Percentiles rank a stretch among this genome's conserved stretches.
These are phyloP conservation scores for Myxozyma neglecta DNA, from an alignment of 805 yeast genomes.

Conservation along the genomic window DNA sequence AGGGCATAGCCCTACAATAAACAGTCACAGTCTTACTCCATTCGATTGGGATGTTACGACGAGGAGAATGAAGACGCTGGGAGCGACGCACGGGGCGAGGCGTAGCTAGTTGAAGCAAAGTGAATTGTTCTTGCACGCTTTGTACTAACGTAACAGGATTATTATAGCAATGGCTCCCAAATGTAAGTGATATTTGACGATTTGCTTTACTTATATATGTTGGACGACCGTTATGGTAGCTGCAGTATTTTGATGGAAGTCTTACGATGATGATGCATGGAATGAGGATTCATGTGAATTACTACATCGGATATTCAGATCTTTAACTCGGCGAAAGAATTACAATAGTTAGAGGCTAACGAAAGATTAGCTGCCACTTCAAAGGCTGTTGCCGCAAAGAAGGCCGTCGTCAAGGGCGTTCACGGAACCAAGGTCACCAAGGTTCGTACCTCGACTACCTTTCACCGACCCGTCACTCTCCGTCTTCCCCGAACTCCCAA, in stretches of 20 bases:
- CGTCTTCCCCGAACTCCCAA: slow-evolving; percentile 91
- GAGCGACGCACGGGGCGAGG: slow-evolving; percentile 1
- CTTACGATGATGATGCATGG: neutral
- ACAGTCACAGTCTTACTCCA: slow-evolving; percentile 1
- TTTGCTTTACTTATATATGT: neutral
- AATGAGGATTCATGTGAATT: neutral
- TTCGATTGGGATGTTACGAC: too few species aligned
- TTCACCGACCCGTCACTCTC: slow-evolving; percentile 97
- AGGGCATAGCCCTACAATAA: neutral
- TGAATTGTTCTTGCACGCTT: neutral
- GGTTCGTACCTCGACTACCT: slow-evolving; percentile 92
- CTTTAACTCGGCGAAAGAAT: neutral
- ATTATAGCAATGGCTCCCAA: slow-evolving; percentile 18
- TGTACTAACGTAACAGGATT: neutral
- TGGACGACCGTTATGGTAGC: neutral
- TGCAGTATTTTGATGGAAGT: neutral
- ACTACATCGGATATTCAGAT: neutral
- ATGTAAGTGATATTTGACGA: neutral
- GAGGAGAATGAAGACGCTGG: neutral
- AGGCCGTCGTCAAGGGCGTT: slow-evolving; percentile 97
- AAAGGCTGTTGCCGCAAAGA: slow-evolving; percentile 97
- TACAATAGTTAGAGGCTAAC: neutral
- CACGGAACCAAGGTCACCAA: slow-evolving; percentile 85
- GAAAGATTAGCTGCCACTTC: slow-evolving; percentile 40
- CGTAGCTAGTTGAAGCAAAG: neutral